Percentiles rank a stretch among this genome's conserved stretches.
These are phyloP conservation scores for Lecanicillium sp. DNA, from an alignment of 2,329 filamentous ascomycete species.

Conservation along the genomic window DNA sequence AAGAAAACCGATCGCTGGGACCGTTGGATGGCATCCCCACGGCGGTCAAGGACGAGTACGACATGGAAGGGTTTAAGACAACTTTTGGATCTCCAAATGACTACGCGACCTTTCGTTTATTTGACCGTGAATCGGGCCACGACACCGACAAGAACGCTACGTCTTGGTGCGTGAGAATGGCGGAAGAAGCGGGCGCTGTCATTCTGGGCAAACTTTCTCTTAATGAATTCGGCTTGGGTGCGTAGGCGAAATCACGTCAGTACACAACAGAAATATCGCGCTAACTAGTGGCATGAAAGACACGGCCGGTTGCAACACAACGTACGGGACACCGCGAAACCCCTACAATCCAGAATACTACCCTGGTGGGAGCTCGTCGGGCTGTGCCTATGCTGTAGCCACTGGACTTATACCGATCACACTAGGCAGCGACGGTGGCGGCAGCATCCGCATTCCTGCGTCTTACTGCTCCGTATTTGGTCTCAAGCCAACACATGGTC, in stretches of 20 bases:
- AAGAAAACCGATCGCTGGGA: slow-evolving; percentile 49
- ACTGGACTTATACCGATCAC: slow-evolving; percentile 64
- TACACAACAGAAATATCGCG: slow-evolving; percentile 3
- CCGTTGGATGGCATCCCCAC: slow-evolving; percentile 67
- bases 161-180: slow-evolving; percentile 63
- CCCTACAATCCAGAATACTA: slow-evolving; percentile 69
- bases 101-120: slow-evolving; percentile 23
- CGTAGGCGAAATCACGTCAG: slow-evolving; percentile 13
- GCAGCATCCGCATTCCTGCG: slow-evolving; percentile 65
- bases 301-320: slow-evolving; percentile 71
- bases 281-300: slow-evolving; percentile 31
- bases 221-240: slow-evolving; percentile 68
- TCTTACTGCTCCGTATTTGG: slow-evolving; percentile 68
- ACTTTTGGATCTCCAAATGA: slow-evolving; percentile 56
- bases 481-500: slow-evolving; percentile 62
- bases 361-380: slow-evolving; percentile 68
- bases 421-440: slow-evolving; percentile 66
- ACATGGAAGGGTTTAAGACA: slow-evolving; percentile 65
- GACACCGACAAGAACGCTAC: slow-evolving; percentile 44
- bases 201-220: slow-evolving; percentile 67
- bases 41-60: slow-evolving; percentile 69
- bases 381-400: slow-evolving; percentile 62
- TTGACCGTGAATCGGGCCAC: not conserved
- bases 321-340: slow-evolving; percentile 72
- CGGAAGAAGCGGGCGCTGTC: slow-evolving; percentile 63